Conservation (phyloP, 2,329 filamentous ascomycete genomes). For the Aspergillus texensis region DNA sequence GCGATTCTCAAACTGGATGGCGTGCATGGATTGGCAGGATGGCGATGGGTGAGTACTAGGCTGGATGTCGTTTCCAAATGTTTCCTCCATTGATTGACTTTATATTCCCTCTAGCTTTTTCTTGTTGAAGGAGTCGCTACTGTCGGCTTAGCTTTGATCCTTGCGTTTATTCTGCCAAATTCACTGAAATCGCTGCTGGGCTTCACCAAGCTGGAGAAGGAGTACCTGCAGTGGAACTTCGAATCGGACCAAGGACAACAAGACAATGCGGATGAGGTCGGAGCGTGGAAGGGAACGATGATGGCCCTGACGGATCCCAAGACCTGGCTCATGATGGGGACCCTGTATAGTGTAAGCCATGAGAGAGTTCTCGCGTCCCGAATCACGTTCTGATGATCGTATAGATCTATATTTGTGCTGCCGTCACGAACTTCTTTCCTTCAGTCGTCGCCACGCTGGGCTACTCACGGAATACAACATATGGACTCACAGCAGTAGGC, state of each 20-base stretch:
- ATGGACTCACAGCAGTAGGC: not conserved
- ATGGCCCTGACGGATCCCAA: not conserved
- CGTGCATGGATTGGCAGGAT: not conserved
- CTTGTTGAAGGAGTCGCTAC: not conserved
- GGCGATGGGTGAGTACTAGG: not conserved
- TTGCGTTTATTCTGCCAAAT: not conserved
- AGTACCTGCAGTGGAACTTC: not conserved
- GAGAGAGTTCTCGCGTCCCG: not conserved
- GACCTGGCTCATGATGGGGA: not conserved
- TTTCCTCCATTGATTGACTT: not conserved
- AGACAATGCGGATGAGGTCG: not conserved
- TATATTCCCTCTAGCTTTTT: not conserved
- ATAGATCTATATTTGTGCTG: not conserved
- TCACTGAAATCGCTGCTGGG: not conserved
- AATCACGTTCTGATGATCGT: not conserved
- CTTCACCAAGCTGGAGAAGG: not conserved
- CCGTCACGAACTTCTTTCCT: not conserved
- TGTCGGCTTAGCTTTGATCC: not conserved
- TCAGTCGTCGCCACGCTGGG: not conserved
- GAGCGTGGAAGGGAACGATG: not conserved
- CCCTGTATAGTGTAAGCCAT: not conserved
- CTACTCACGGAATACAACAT: not conserved
- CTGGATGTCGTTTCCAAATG: not conserved
- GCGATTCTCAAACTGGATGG: conserved; percentile 37
- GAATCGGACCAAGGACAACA: not conserved